These are phyloP conservation scores for Leersia perrieri DNA, from an alignment of 176 grass and related monocot species.

Conservation along the genomic window DNA sequence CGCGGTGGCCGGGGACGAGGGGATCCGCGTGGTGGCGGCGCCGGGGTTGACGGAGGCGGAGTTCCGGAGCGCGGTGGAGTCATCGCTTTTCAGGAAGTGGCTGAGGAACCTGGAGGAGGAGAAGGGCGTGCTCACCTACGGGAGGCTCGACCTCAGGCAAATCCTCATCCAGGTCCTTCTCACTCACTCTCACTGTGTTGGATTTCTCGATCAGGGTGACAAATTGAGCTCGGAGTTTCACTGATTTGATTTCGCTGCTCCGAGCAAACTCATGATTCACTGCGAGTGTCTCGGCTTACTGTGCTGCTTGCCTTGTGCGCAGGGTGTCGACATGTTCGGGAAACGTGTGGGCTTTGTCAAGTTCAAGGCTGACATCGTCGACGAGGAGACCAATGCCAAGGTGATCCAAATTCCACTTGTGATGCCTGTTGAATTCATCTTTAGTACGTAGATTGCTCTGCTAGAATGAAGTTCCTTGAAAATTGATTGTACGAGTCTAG, in stretches of 20 bases:
- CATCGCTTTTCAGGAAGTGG: conserved; percentile 71
- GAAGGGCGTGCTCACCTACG: conserved; percentile 63
- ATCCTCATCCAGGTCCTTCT: conserved; percentile 83
- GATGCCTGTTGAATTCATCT: no score
- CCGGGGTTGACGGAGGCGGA: conserved; percentile 61
- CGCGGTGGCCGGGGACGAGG: conserved; percentile 41
- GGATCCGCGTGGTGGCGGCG: conserved; percentile 51
- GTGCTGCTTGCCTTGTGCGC: not conserved
- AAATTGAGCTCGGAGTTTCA: conserved; percentile 4
- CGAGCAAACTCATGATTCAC: not conserved
- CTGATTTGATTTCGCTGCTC: not conserved
- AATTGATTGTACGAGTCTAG: no score
- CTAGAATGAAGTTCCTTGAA: no score
- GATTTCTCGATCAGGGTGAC: not conserved
- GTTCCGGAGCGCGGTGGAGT: conserved; percentile 72
- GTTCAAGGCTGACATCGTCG: conserved; percentile 87
- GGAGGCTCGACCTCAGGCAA: conserved; percentile 52
- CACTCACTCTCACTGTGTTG: not conserved
- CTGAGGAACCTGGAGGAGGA: conserved; percentile 72
- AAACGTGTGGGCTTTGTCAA: conserved; percentile 84
- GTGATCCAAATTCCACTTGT: conserved; percentile 38
- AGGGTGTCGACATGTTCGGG: conserved; percentile 93
- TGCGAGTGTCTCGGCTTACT: not conserved
- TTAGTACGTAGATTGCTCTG: no score
- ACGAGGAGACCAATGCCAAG: conserved; percentile 73